Base-by-base conservation (phyloP, 257 asterid genomes). In the Datura wrightii region DNA sequence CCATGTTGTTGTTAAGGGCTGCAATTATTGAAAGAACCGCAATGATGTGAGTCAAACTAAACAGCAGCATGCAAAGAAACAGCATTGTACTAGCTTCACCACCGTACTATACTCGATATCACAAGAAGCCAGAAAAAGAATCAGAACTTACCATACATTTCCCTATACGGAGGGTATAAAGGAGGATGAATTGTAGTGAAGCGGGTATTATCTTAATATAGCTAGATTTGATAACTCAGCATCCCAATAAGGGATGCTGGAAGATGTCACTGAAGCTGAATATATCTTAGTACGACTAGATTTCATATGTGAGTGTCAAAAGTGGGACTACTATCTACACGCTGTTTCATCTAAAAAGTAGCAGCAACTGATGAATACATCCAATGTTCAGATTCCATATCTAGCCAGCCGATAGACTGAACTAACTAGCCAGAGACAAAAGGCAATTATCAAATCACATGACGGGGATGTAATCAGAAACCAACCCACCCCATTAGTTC, bases 1-100 rank as follows among this genome's bases (percentile, higher is more conserved):
- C 90, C 50, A 66, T 19, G 72, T 79, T 82, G 62, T 85, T 82
- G 52, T 85, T 87, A 66, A 10, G 83, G 37, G 87, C 58, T 76
- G 82, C 62, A 76, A 76, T 31, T 31, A 50, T 76, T 50, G n/a
- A 11, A 48, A 50, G 46, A 50, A 50, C 59, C 42, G 8, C 13
- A 50, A 31, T 50, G 82, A 76, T 76, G 63, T 13, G 44, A 14
- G 82, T 76, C 62, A 50, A 52, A 48, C 80, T 74, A 48, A 74
- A 76, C 82, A 76, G 46, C 62, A 76, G 3, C 3, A 52, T 52
- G 63, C 62, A 76, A 76, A 52, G 41, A 62, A 74, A 74, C 6
- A 34, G 82, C 46, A 52, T 14, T 13, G 62, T 7, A 50, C 46
- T 50, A 50, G 46, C 81, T 72, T 53, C 62, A 31, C 56, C 39